Evolutionary conservation across 257 asterid genomes (phyloP), one percentile per base, ranked within the genome.

Genomic region (Misopates orontium): DNA sequence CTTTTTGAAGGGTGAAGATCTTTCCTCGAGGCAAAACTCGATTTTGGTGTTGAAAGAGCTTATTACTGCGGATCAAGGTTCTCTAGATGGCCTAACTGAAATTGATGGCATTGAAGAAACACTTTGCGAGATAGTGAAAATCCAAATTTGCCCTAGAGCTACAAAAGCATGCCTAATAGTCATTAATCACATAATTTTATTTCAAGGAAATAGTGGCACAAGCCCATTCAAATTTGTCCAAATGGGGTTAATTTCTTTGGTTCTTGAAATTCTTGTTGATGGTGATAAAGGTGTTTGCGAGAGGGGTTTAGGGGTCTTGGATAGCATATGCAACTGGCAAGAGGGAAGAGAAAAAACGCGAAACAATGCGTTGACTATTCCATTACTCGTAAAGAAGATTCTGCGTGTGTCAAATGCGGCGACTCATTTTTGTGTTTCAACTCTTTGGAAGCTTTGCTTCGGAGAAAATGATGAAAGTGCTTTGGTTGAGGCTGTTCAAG

Each of bases 381-480:
- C 96, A 10, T 41, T 92, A 16, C 47, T 92, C 2, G 93, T 82
- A 13, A 92, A 92, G 82, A 92, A 87, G 85, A 68, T 89, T n/a
- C 54, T 85, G 47, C 82, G 88, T 15, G 83, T 92, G 45, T 85
- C 96, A 0, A 84, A 92, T 19, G 31, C 67, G 61, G 91, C 86
- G 0, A 89, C 97, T 0, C 82, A 77, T 10, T 71, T 72, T 8
- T 77, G 78, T 1, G 67, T 87, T 50, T 89, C 96, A 31, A 72
- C 70, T 14, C 67, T 92, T 19, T 85, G 88, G 93, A 92, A 83
- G 72, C 67, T 91, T 4, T 67, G 87, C 56, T 75, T 66, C 31
- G 85, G 78, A 8, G 84, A 63, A 16, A 62, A 76, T 24, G 78
- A 71, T 28, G 78, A 67, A 47, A 67, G 19, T 48, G 71, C 70